Conservation (phyloP, 805 yeast species). For the Saturnispora serradocipensis region DNA sequence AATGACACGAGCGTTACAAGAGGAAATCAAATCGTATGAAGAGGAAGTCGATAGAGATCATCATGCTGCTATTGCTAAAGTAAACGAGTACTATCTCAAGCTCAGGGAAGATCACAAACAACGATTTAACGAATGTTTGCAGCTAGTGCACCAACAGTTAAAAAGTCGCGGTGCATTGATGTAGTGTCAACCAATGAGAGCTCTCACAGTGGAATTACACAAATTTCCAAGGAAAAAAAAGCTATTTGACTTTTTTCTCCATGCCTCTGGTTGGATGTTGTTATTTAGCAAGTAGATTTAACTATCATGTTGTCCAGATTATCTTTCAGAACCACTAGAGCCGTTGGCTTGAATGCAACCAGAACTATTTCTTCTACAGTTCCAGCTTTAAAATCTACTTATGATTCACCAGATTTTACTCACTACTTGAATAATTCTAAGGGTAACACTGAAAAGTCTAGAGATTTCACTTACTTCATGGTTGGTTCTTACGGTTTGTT, state of each 20-base stretch:
- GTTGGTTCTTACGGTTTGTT: constrained; percentile 91
- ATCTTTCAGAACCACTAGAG: constrained; percentile 23
- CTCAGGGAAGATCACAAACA: background rate
- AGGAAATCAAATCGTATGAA: background rate
- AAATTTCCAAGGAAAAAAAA: background rate
- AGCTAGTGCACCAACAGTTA: background rate
- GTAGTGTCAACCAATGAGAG: constrained; percentile 4
- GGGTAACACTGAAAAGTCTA: constrained; percentile 59
- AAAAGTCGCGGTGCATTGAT: constrained; percentile 1
- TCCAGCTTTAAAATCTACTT: constrained; percentile 55
- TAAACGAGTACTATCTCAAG: background rate
- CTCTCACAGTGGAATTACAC: background rate
- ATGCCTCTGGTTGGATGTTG: background rate
- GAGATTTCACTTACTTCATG: constrained; percentile 93
- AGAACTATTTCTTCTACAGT: constrained; percentile 47
- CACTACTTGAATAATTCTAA: constrained; percentile 64
- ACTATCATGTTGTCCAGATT: constrained; percentile 26
- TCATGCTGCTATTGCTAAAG: background rate
- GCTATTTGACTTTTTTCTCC: background rate
- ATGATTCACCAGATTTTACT: constrained; percentile 86
- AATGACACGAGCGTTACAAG: background rate
- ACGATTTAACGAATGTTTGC: background rate
- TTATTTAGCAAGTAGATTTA: background rate
- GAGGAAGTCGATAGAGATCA: background rate
- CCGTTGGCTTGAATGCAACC: constrained; percentile 25